A percentile compares a stretch with the other conserved stretches of the same genome.
phyloP scores from a whole-genome alignment of 2,329 filamentous ascomycete species.

The Aspergillus transmontanensis region DNA sequence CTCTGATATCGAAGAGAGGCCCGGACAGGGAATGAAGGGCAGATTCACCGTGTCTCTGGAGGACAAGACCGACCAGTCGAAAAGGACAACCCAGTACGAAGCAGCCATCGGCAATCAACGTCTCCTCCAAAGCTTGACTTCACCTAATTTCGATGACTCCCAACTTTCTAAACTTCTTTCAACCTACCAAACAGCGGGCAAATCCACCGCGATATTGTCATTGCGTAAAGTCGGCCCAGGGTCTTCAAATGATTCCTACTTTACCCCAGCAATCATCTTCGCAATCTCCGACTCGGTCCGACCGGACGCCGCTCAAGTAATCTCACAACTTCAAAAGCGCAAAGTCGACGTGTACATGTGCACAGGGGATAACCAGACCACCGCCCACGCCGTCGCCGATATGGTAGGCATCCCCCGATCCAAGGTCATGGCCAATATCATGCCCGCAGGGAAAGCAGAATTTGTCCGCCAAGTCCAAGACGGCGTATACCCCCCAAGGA shows the following conservation, averaged over 20 bases:
- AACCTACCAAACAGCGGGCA: slow-evolving; percentile 44
- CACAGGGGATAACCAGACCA: slow-evolving; percentile 86
- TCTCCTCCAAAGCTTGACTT: slow-evolving; percentile 44
- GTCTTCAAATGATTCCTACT: slow-evolving; percentile 24
- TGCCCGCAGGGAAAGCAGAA: slow-evolving; percentile 74
- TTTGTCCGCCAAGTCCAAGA: slow-evolving; percentile 44
- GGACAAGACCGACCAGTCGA: slow-evolving; percentile 10
- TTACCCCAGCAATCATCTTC: slow-evolving; percentile 63
- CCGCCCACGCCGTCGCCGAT: slow-evolving; percentile 75
- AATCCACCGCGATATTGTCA: slow-evolving; percentile 49
- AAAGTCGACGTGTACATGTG: slow-evolving; percentile 86
- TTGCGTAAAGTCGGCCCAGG: slow-evolving; percentile 31
- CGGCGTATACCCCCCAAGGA: slow-evolving; percentile 10
- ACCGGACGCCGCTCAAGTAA: slow-evolving; percentile 67
- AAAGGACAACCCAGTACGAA: slow-evolving; percentile 39
- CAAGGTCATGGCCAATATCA: slow-evolving; percentile 83
- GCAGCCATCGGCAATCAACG: slow-evolving; percentile 62
- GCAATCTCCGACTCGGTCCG: slow-evolving; percentile 82
- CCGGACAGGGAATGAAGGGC: slow-evolving; percentile 61
- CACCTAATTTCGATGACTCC: slow-evolving; percentile 35
- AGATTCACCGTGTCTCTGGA: slow-evolving; percentile 44
- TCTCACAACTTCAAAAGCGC: slow-evolving; percentile 64
- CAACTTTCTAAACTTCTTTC: slow-evolving; percentile 39
- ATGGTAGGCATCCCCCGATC: slow-evolving; percentile 71
- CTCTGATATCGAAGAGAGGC: slow-evolving; percentile 54